Percentiles rank a stretch among this genome's conserved stretches.
Evolutionary conservation across 306 rosid genomes (phyloP).

Genomic region (Quercus dentata): DNA sequence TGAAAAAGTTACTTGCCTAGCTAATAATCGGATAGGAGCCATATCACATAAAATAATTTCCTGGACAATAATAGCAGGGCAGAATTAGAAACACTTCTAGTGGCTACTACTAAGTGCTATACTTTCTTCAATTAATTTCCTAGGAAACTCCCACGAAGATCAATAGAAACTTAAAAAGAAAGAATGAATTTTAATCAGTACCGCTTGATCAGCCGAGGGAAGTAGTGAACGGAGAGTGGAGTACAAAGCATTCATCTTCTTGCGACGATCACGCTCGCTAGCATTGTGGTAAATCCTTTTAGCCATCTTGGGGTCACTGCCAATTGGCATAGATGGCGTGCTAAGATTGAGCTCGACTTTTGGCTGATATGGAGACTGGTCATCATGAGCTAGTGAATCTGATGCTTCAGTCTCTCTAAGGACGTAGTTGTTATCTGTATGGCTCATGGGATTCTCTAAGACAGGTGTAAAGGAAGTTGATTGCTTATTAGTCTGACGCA

Average conservation of each 20-base stretch:
- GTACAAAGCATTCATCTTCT: constrained; percentile 61
- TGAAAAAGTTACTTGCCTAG: not conserved
- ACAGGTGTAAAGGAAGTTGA: constrained; percentile 30
- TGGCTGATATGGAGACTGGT: not conserved
- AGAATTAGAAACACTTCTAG: not conserved
- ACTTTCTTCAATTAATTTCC: not conserved
- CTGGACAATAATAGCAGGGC: not conserved
- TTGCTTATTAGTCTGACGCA: too few species aligned
- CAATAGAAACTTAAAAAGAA: not conserved
- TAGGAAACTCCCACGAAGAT: not conserved
- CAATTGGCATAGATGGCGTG: not conserved
- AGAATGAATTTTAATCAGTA: not conserved
- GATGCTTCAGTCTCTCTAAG: not conserved
- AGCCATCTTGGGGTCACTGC: constrained; percentile 8
- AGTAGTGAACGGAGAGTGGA: constrained; percentile 69
- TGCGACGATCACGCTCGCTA: constrained; percentile 82
- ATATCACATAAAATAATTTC: too few species aligned
- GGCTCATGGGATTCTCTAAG: constrained; percentile 2
- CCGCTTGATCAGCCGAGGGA: constrained; percentile 55
- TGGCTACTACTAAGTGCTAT: not conserved
- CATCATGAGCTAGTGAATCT: not conserved
- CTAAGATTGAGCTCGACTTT: not conserved
- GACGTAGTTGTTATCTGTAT: not conserved
- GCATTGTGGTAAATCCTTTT: constrained; percentile 81
- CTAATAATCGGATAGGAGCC: not conserved